phyloP scores from a whole-genome alignment of 208 protist species.

The Acanthamoeba lenticulata region DNA sequence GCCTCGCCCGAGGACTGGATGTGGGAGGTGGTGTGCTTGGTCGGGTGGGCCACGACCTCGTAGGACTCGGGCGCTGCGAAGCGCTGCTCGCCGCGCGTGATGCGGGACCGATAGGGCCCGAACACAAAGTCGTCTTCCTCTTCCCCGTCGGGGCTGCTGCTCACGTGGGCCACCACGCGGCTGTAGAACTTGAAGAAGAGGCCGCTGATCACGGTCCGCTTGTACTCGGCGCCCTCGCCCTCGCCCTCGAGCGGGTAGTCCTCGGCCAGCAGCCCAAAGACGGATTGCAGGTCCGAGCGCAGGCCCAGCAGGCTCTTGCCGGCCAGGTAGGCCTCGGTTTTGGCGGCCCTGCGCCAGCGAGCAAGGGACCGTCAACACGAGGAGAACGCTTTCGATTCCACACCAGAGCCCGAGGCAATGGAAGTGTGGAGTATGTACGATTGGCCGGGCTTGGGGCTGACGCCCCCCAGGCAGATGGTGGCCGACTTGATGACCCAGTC shows the following conservation, averaged over 20 bases:
- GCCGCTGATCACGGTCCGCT: not conserved
- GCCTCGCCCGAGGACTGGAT: not conserved
- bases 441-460: not conserved
- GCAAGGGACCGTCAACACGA: no score
- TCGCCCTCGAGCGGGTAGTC: not conserved
- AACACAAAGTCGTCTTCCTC: slow-evolving; percentile 89
- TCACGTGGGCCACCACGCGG: not conserved
- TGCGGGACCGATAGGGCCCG: slow-evolving; percentile 72
- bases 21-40: not conserved
- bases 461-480: not conserved
- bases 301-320: not conserved
- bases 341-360: not conserved
- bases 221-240: not conserved
- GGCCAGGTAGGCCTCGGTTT: not conserved
- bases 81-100: not conserved
- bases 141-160: no score
- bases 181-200: not conserved
- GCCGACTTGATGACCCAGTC: not conserved
- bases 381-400: no score
- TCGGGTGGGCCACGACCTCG: not conserved
- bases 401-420: no score
- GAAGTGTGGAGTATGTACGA: no score
- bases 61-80: not conserved
- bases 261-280: not conserved
- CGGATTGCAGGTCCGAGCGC: not conserved